Conservation (phyloP, 768 basidiomycete genomes). For the Rossbeevera mucosa region DNA sequence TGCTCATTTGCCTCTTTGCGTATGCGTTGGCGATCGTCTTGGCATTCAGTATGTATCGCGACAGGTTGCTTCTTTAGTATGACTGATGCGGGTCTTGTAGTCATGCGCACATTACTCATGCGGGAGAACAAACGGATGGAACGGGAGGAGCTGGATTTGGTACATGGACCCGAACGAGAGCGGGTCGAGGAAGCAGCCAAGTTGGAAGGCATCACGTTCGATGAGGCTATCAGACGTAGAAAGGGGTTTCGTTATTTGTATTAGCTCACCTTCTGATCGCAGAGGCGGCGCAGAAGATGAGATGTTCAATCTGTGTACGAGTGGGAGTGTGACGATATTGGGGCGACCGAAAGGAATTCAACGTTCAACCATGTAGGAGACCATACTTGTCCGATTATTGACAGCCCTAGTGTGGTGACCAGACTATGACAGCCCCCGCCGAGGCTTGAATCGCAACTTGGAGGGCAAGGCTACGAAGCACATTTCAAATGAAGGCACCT, state of each 20-base stretch:
- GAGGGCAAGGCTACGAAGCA: neutral
- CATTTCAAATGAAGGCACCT: neutral
- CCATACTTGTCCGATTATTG: too few species aligned
- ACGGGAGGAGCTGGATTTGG: slow-evolving; percentile 40
- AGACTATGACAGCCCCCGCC: too few species aligned
- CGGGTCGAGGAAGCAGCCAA: slow-evolving; percentile 55
- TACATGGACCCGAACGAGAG: slow-evolving; percentile 42
- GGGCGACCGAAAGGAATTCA: too few species aligned
- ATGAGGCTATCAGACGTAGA: slow-evolving; percentile 53
- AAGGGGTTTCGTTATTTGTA: slow-evolving; percentile 58
- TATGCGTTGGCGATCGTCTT: slow-evolving; percentile 32
- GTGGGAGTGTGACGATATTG: too few species aligned
- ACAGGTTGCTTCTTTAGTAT: neutral
- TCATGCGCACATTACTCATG: slow-evolving; percentile 40
- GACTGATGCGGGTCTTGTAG: slow-evolving; percentile 21
- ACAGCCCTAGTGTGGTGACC: too few species aligned
- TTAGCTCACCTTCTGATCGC: slow-evolving; percentile 27
- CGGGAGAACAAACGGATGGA: slow-evolving; percentile 51
- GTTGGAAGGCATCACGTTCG: slow-evolving; percentile 55
- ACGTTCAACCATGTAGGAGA: too few species aligned
- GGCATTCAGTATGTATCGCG: slow-evolving; percentile 30
- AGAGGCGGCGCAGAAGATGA: neutral
- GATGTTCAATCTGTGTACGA: too few species aligned
- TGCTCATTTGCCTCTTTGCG: slow-evolving; percentile 45
- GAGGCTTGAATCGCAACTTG: too few species aligned